phyloP scores from a whole-genome alignment of 2,329 filamentous ascomycete species.

The Gliomastix tumulicola region DNA sequence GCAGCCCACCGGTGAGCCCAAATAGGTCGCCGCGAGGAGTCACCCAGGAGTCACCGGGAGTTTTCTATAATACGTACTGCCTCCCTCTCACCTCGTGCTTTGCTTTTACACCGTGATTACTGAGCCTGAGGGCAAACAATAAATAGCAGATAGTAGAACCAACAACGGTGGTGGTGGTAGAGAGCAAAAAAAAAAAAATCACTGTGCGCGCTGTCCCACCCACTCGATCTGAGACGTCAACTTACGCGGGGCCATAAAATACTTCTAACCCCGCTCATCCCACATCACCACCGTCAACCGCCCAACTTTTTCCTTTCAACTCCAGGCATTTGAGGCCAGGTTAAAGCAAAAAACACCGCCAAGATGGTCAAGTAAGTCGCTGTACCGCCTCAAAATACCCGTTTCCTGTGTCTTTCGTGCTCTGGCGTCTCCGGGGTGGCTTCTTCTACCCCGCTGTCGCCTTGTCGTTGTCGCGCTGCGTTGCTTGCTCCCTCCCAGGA shows the following conservation, averaged over 20 bases:
- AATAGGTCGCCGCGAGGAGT: no score
- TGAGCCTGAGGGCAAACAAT: no score
- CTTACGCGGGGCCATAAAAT: slow-evolving; percentile 17
- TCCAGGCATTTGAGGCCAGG: slow-evolving; percentile 28
- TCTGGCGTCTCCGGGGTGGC: background rate
- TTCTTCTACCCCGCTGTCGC: slow-evolving; percentile 2
- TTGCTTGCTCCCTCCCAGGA: background rate
- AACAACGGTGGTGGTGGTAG: no score
- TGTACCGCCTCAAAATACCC: slow-evolving; percentile 4
- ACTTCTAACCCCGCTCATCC: slow-evolving; percentile 37
- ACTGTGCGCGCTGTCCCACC: background rate
- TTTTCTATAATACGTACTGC: no score
- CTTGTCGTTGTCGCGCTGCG: background rate
- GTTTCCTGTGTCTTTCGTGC: background rate
- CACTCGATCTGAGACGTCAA: slow-evolving; percentile 1
- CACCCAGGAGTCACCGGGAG: no score
- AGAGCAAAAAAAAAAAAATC: no score
- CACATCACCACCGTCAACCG: slow-evolving; percentile 11
- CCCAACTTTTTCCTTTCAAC: slow-evolving; percentile 19
- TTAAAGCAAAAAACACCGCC: slow-evolving; percentile 62
- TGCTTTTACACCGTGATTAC: no score
- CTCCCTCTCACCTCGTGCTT: no score
- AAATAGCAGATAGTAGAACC: no score
- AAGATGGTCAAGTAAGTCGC: slow-evolving; percentile 98
- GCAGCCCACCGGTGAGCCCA: no score